Base-by-base conservation (phyloP, 2,329 filamentous ascomycete species). In the Fusarium avenaceum region DNA sequence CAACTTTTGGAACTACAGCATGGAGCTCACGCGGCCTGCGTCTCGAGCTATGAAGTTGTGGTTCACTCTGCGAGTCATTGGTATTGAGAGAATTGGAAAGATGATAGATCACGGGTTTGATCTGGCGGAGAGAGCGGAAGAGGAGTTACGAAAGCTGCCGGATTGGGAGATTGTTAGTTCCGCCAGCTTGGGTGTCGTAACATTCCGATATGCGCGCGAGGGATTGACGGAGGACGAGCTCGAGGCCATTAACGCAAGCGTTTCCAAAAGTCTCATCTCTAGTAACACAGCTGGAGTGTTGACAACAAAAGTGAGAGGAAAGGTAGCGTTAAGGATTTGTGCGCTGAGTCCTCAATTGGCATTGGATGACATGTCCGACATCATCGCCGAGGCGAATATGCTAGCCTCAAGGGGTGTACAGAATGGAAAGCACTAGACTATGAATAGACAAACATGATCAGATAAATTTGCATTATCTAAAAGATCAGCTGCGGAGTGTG, bases 1-100 rank as follows among this genome's bases (percentile, higher is more conserved):
- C 4, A 75, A 75, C 45, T 73, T 74, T 43, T 75, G 71, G 72
- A 73, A 74, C 8, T 70, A 70, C 5, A 70, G 63, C 7, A 72
- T 72, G 48, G 73, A 75, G 35, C 68, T 73, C 7, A 72, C 72
- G 1, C 52, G 72, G 0, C 69, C 73, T 2, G 69, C 72, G 1
- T 47, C 35, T 3, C 59, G 69, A 0, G 73, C 70, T 3, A 73
- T 73, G 69, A 75, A 75, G 53, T 40, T 75, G 14, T 74, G 73
- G 73, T 75, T 75, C 9, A 73, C 72, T 0, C 14, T 75, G 1
- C 59, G 66, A 1, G 64, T 72, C 0, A 47, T 75, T 24, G 73
- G 71, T 1, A 61, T 71, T 5, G 71, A 75, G 4, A 53, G 38
- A 13, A 35, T 75, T 8, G 64, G 72, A 9, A 46, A 53, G 7